Percentiles rank a stretch among this genome's conserved stretches.
Conservation (phyloP, 1,139 yeast species). For the Debaryomyces singareniensis region DNA sequence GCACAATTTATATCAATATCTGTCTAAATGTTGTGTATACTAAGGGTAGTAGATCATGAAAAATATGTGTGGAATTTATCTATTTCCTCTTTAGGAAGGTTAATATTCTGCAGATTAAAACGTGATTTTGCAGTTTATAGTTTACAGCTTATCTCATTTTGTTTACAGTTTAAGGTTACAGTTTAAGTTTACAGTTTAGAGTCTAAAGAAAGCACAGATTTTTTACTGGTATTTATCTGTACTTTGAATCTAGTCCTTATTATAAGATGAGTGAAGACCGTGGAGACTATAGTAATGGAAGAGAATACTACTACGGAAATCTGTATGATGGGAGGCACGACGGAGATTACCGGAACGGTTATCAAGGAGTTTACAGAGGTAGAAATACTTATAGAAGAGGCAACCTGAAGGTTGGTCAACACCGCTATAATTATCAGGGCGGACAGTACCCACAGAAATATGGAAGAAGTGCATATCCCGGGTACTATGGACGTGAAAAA, state of each 20-base stretch:
- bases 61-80: not conserved
- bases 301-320: conserved; percentile 3
- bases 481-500: conserved; percentile 4
- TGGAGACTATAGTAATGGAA: conserved; percentile 1
- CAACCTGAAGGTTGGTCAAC: conserved; percentile 4
- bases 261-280: not conserved
- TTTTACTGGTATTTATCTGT: no score
- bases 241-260: no score
- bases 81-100: conserved; percentile 1
- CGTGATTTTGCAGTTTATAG: no score
- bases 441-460: conserved; percentile 5
- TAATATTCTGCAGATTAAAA: conserved; percentile 1
- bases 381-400: conserved; percentile 9
- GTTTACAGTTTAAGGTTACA: no score
- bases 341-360: conserved; percentile 8
- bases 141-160: no score
- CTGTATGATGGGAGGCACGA: conserved; percentile 4
- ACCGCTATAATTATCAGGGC: conserved; percentile 5
- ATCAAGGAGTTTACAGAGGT: conserved; percentile 8
- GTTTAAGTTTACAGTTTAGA: no score
- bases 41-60: no score
- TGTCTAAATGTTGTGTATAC: no score
- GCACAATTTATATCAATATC: no score
- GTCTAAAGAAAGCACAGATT: no score
- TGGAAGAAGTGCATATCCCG: conserved; percentile 3